Conservation (phyloP, 2,329 filamentous ascomycete genomes). For the Penicillium sp. region DNA sequence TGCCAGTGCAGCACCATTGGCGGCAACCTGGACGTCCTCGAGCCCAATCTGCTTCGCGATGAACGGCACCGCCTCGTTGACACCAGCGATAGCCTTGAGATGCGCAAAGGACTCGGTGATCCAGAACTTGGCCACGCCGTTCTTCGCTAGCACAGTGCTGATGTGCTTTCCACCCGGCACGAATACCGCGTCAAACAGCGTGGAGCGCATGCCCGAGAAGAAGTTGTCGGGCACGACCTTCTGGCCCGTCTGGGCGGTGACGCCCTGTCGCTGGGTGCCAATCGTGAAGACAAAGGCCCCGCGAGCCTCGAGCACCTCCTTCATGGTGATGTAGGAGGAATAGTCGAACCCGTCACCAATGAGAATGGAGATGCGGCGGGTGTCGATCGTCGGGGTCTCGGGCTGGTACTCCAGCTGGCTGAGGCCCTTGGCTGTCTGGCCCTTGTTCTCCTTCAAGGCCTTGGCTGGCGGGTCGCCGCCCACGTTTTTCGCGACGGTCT, state of each 20-base stretch:
- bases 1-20: constrained; percentile 14
- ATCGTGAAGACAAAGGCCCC: constrained; percentile 71
- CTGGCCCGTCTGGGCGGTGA: constrained; percentile 61
- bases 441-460: constrained; percentile 59
- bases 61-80: constrained; percentile 49
- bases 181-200: constrained; percentile 77
- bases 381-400: constrained; percentile 62
- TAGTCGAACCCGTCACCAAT: constrained; percentile 75
- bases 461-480: constrained; percentile 62
- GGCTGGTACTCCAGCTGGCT: constrained; percentile 65
- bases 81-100: constrained; percentile 71
- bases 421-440: constrained; percentile 62
- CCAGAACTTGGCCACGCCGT: constrained; percentile 72
- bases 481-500: constrained; percentile 67
- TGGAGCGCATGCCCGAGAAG: constrained; percentile 71
- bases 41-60: constrained; percentile 31
- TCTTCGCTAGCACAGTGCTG: constrained; percentile 59
- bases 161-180: constrained; percentile 68
- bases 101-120: constrained; percentile 78
- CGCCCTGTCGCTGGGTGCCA: constrained; percentile 62
- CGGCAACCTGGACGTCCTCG: constrained; percentile 27
- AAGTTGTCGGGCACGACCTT: constrained; percentile 69
- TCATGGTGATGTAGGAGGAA: constrained; percentile 62
- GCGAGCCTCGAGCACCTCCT: constrained; percentile 59
- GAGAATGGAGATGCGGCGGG: constrained; percentile 70